These are phyloP conservation scores for Apiospora marii DNA, from an alignment of 2,329 filamentous ascomycete genomes.

Conservation along the genomic window DNA sequence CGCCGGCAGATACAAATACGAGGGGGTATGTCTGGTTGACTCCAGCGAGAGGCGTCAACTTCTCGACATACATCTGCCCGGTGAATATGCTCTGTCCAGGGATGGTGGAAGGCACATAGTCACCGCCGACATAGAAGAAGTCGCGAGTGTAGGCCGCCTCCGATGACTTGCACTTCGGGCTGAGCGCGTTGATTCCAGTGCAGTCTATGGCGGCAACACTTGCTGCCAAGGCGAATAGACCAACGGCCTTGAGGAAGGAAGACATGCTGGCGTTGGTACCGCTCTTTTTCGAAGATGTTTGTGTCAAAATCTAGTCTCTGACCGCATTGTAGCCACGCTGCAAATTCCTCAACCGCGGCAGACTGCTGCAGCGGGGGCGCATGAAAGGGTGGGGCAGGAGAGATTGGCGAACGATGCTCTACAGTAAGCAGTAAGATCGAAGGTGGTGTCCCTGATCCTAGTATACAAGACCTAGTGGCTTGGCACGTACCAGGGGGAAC, in stretches of 20 bases:
- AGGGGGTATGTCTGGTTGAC: conserved; percentile 24
- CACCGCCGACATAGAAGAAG: conserved; percentile 26
- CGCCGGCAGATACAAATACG: conserved; percentile 25
- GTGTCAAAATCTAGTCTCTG: neutral
- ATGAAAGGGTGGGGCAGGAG: neutral
- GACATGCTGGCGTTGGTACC: neutral
- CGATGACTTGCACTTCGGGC: conserved; percentile 30
- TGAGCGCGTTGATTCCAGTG: conserved; percentile 29
- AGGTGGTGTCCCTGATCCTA: neutral
- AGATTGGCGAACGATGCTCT: neutral
- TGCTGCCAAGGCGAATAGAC: neutral
- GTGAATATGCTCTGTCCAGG: conserved; percentile 17
- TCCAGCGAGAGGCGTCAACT: conserved; percentile 24
- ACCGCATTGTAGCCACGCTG: neutral
- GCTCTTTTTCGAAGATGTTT: neutral
- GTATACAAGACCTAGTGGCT: neutral
- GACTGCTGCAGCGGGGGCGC: neutral
- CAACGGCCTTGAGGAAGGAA: neutral
- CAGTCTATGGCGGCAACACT: conserved; percentile 23
- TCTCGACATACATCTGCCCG: conserved; percentile 28
- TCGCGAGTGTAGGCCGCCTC: conserved; percentile 29
- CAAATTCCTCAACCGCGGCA: neutral
- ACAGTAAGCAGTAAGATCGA: neutral
- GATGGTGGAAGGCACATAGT: conserved; percentile 20
- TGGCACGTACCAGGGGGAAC: neutral